Percentiles rank a stretch among this genome's conserved stretches.
Conservation (phyloP, 2,329 filamentous ascomycete genomes). For the Arthrobotrys megalospora region DNA sequence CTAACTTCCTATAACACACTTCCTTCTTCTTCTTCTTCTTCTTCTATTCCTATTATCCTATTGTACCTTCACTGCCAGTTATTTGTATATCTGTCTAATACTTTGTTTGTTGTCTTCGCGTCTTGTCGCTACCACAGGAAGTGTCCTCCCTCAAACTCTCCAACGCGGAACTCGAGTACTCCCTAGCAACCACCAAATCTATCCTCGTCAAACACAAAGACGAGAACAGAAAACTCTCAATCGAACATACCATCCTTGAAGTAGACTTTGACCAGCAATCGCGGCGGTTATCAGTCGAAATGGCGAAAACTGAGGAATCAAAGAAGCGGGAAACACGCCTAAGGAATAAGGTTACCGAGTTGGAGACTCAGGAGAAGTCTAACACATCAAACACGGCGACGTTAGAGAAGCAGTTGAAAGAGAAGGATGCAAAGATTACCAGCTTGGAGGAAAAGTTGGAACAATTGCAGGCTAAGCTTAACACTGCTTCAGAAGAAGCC, state of each 20-base stretch:
- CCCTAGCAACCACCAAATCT: slow-evolving; percentile 53
- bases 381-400: slow-evolving; percentile 59
- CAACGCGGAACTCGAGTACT: slow-evolving; percentile 59
- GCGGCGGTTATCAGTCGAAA: slow-evolving; percentile 47
- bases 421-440: slow-evolving; percentile 69
- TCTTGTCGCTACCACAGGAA: slow-evolving; percentile 47
- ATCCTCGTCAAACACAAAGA: slow-evolving; percentile 51
- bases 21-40: not conserved
- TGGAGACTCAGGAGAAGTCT: slow-evolving; percentile 34
- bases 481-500: slow-evolving; percentile 63
- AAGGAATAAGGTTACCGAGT: slow-evolving; percentile 32
- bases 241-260: slow-evolving; percentile 56
- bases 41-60: not conserved
- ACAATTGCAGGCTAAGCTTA: slow-evolving; percentile 66
- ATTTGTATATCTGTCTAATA: not conserved
- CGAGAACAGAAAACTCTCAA: slow-evolving; percentile 47
- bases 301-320: slow-evolving; percentile 44
- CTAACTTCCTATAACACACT: not conserved
- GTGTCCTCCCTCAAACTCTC: slow-evolving; percentile 51
- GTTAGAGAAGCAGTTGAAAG: slow-evolving; percentile 68
- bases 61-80: not conserved
- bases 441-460: slow-evolving; percentile 69
- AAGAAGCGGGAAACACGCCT: slow-evolving; percentile 51
- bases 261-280: slow-evolving; percentile 56
- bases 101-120: slow-evolving; percentile 13